Conservation (phyloP, 2,329 filamentous ascomycete species). For the Paracamarosporium sp. region DNA sequence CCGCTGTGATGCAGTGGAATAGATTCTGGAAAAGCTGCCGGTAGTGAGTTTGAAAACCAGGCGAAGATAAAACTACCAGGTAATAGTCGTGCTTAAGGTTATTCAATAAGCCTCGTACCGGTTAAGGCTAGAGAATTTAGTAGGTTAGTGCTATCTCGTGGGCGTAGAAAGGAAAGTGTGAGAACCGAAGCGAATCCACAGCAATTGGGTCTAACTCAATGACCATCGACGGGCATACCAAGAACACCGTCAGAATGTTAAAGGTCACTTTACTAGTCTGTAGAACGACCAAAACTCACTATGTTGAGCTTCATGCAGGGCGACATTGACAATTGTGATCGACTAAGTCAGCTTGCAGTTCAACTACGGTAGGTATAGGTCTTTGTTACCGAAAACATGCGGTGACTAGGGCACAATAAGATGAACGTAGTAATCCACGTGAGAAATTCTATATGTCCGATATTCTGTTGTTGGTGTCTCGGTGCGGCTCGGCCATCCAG, state of each 20-base stretch:
- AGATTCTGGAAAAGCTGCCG: neutral
- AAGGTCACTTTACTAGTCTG: no score
- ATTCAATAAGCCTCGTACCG: neutral
- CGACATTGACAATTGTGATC: neutral
- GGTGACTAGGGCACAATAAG: neutral
- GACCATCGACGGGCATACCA: no score
- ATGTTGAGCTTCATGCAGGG: neutral
- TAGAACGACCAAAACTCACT: no score
- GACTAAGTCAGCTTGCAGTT: neutral
- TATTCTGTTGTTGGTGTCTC: neutral
- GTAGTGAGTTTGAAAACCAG: neutral
- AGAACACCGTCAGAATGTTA: no score
- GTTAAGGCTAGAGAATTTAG: neutral
- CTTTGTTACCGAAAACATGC: no score
- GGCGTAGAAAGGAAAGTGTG: neutral
- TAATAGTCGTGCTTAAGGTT: neutral
- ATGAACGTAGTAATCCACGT: neutral
- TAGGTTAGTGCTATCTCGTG: neutral
- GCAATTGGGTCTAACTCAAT: no score
- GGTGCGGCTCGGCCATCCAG: slow-evolving; percentile 4
- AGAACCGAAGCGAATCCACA: neutral
- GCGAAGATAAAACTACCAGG: neutral
- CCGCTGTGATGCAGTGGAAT: neutral
- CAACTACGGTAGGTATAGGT: no score
- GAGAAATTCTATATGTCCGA: neutral